phyloP scores from a whole-genome alignment of 169 alveolate species.

The Eimeria tenella region DNA sequence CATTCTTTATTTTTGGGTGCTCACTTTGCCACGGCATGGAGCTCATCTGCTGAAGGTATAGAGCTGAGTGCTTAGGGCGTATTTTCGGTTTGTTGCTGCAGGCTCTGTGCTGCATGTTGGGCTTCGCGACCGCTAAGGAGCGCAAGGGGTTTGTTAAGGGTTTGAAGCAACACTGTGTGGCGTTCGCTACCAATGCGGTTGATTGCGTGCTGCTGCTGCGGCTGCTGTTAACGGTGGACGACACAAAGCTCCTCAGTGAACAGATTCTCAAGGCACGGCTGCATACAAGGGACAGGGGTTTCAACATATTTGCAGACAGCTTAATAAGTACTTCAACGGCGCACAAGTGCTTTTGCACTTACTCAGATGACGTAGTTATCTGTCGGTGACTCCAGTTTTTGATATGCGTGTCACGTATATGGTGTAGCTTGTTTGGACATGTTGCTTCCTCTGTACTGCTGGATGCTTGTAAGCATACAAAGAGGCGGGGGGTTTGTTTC shows the following conservation, averaged over 20 bases:
- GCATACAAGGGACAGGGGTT: neutral
- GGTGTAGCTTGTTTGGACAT: no score
- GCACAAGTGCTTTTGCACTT: no score
- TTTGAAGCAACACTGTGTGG: slow-evolving; percentile 45
- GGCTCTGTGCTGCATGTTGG: slow-evolving; percentile 63
- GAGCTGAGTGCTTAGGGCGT: neutral
- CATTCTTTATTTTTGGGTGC: neutral
- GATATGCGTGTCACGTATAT: no score
- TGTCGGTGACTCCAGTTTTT: no score
- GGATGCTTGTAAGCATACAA: no score
- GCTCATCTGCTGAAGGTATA: neutral
- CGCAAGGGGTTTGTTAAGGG: slow-evolving; percentile 50
- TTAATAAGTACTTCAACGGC: no score
- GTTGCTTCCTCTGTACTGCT: no score
- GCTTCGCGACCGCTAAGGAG: slow-evolving; percentile 77
- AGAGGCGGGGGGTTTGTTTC: no score
- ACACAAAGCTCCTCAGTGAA: slow-evolving; percentile 57
- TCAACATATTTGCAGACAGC: no score
- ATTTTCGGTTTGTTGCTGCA: slow-evolving; percentile 10
- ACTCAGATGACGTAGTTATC: no score
- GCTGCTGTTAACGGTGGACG: slow-evolving; percentile 70
- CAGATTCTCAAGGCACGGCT: slow-evolving; percentile 14
- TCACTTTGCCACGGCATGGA: neutral
- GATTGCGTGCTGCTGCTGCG: slow-evolving; percentile 60
- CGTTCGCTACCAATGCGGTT: slow-evolving; percentile 35